These are phyloP conservation scores for Alopecurus myosuroides DNA, from an alignment of 176 grass and related monocot species.

Conservation along the genomic window DNA sequence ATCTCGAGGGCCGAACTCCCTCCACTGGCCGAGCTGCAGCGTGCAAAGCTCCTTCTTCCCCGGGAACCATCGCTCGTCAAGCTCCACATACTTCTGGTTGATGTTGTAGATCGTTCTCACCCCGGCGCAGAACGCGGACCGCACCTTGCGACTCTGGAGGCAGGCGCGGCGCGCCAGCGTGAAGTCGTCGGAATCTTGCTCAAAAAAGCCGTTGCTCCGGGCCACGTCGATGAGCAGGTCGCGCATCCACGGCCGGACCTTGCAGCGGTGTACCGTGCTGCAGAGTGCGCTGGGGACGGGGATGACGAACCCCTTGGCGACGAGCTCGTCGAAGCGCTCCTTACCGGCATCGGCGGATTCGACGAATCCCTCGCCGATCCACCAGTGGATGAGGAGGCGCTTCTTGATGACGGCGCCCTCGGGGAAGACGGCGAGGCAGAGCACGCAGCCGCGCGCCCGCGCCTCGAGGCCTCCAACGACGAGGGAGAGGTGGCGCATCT, in stretches of 20 bases:
- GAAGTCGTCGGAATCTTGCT: background rate
- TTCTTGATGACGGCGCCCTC: constrained; percentile 42
- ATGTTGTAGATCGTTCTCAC: constrained; percentile 31
- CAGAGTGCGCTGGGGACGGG: background rate
- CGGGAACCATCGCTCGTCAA: constrained; percentile 6
- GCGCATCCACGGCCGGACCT: constrained; percentile 21
- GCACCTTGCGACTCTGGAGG: background rate
- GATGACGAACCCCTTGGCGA: constrained; percentile 18
- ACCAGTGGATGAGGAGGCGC: constrained; percentile 46
- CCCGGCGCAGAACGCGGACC: background rate
- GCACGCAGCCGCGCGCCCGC: background rate
- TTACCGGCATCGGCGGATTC: background rate
- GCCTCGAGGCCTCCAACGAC: constrained; percentile 14
- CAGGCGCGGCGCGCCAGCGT: background rate
- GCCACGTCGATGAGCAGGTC: constrained; percentile 3
- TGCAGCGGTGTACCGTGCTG: constrained; percentile 14
- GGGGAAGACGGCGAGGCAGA: constrained; percentile 42
- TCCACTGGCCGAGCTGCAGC: constrained; percentile 42
- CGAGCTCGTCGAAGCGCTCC: constrained; percentile 12
- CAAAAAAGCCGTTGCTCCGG: constrained; percentile 21
- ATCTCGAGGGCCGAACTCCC: background rate
- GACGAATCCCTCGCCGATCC: constrained; percentile 43
- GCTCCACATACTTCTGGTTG: background rate
- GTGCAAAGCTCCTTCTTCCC: constrained; percentile 20
- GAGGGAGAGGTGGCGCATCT: constrained; percentile 11